phyloP scores from a whole-genome alignment of 306 rosid genomes.

The Citrullus mucosospermus region DNA sequence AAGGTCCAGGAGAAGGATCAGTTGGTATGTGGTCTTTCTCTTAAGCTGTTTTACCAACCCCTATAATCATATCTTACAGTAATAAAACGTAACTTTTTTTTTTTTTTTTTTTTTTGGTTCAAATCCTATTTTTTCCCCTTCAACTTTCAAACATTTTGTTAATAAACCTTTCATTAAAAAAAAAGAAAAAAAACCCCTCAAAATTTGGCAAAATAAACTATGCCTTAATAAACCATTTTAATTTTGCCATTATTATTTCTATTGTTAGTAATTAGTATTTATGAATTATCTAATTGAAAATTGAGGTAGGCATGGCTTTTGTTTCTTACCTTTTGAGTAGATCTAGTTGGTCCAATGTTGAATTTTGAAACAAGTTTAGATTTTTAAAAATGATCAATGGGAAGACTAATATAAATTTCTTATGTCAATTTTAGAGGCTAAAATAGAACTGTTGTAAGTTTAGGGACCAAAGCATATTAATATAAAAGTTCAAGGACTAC shows the following conservation, averaged over 20 bases:
- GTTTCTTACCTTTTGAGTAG: background rate
- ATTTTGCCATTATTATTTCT: background rate
- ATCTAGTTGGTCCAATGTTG: background rate
- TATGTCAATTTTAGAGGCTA: background rate
- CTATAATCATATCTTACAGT: background rate
- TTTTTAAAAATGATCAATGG: background rate
- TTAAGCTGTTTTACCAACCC: background rate
- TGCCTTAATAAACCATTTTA: background rate
- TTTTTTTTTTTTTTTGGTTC: background rate
- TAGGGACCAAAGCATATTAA: background rate
- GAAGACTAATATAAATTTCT: background rate
- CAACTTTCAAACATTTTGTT: background rate
- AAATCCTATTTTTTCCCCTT: background rate
- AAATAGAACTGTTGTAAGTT: background rate
- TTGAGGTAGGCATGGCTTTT: background rate
- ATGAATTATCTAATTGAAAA: background rate
- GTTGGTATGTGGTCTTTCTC: constrained; percentile 41
- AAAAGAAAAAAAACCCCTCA: background rate
- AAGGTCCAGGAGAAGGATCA: constrained; percentile 93
- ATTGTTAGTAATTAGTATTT: background rate
- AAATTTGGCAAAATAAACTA: background rate
- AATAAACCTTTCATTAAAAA: background rate
- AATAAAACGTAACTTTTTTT: background rate
- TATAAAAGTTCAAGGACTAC: background rate
- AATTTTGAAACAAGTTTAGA: background rate